Percentiles rank a stretch among this genome's conserved stretches.
These are phyloP conservation scores for Cryptococcus maquisensis DNA, from an alignment of 1,284 basidiomycete genomes.

Conservation along the genomic window DNA sequence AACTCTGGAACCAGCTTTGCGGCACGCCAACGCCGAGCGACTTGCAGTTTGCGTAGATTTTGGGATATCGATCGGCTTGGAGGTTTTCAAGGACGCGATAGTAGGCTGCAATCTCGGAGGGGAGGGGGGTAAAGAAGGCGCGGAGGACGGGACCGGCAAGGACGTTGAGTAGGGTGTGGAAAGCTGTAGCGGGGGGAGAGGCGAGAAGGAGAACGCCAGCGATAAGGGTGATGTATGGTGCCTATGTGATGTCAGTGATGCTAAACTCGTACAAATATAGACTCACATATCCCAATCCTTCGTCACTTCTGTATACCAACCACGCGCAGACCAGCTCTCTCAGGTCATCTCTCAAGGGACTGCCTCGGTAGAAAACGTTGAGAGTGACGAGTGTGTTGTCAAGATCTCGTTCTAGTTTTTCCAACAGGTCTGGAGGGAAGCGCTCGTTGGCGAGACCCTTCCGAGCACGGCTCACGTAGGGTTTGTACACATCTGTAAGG, in stretches of 20 bases:
- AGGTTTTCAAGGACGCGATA: slow-evolving; percentile 48
- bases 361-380: slow-evolving; percentile 78
- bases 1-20: slow-evolving; percentile 65
- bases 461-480: slow-evolving; percentile 67
- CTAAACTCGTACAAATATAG: slow-evolving; percentile 16
- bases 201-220: slow-evolving; percentile 87
- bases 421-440: slow-evolving; percentile 68
- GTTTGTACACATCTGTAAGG: slow-evolving; percentile 66
- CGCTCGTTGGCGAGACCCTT: slow-evolving; percentile 65
- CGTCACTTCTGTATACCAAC: slow-evolving; percentile 83
- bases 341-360: slow-evolving; percentile 81
- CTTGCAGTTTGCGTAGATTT: slow-evolving; percentile 94
- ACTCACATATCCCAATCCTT: slow-evolving; percentile 71
- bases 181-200: slow-evolving; percentile 68
- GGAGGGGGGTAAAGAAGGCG: slow-evolving; percentile 75
- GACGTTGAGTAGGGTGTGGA: slow-evolving; percentile 82
- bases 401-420: slow-evolving; percentile 75
- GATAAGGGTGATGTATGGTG: slow-evolving; percentile 53
- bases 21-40: slow-evolving; percentile 54
- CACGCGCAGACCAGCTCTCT: slow-evolving; percentile 84
- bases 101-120: slow-evolving; percentile 70
- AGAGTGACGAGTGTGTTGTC: slow-evolving; percentile 72
- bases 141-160: slow-evolving; percentile 78
- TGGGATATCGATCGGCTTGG: slow-evolving; percentile 65
- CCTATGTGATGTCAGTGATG: slow-evolving; percentile 17